A percentile compares a stretch with the other conserved stretches of the same genome.
These are phyloP conservation scores for Dichotomocladium elegans DNA, from an alignment of 371 early-diverging fungal species.

Conservation along the genomic window DNA sequence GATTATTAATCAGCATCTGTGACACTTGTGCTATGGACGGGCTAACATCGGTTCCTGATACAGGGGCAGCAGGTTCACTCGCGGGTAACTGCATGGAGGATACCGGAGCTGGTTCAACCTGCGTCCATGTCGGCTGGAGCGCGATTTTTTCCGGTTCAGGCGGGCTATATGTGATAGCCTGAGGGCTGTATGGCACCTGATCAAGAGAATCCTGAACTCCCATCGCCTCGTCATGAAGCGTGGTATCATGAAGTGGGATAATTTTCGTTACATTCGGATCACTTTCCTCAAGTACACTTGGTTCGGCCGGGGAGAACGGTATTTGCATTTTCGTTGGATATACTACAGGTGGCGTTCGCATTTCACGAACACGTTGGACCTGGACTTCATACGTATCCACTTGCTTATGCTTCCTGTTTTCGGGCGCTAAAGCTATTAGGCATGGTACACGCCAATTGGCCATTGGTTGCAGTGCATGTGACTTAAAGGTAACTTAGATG, in stretches of 20 bases:
- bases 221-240: background rate
- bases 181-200: background rate
- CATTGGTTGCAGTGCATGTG: background rate
- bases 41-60: background rate
- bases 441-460: no score
- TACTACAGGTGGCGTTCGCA: background rate
- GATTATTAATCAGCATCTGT: background rate
- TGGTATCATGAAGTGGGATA: background rate
- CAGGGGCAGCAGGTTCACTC: background rate
- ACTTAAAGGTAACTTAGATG: background rate
- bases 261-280: background rate
- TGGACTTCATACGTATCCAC: background rate
- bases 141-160: background rate
- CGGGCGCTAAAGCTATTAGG: no score
- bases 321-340: background rate
- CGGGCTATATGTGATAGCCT: background rate
- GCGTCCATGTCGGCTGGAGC: background rate
- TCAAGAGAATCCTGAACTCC: background rate
- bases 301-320: background rate
- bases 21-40: background rate
- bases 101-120: no score
- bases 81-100: no score
- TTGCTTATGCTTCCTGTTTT: background rate
- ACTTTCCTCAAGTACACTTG: background rate
- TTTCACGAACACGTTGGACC: background rate